These are phyloP conservation scores for Picochlorum sp. DNA, from an alignment of 139 green algal genomes.

Conservation along the genomic window DNA sequence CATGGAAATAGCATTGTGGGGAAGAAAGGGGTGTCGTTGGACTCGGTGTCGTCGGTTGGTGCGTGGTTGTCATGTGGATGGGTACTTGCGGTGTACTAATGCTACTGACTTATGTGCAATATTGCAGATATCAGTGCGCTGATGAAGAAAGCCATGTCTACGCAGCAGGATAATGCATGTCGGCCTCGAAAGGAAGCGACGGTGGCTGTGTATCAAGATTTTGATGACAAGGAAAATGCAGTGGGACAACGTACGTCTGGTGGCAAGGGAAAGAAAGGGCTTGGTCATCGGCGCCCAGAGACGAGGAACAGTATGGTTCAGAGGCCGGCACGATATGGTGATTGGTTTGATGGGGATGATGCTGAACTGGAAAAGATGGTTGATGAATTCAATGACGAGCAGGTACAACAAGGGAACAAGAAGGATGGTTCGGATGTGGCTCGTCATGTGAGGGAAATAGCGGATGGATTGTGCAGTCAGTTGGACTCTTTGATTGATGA, in stretches of 20 bases:
- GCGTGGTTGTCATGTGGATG: too few relatives aligned
- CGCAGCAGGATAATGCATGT: neutral
- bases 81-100: too few relatives aligned
- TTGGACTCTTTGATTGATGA: constrained; percentile 24
- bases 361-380: constrained; percentile 21
- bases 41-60: too few relatives aligned
- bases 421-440: neutral
- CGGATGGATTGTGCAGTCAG: constrained; percentile 15
- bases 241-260: too few relatives aligned
- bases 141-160: neutral
- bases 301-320: constrained; percentile 8
- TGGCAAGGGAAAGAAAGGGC: neutral
- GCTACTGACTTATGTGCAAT: too few relatives aligned
- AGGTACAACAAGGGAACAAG: neutral
- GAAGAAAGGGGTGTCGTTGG: too few relatives aligned
- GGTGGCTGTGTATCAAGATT: neutral
- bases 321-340: constrained; percentile 16
- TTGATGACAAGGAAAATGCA: neutral
- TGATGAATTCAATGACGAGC: constrained; percentile 7
- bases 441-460: constrained; percentile 17
- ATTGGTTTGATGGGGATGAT: constrained; percentile 26
- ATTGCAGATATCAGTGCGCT: neutral
- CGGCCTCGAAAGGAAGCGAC: constrained; percentile 11
- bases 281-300: neutral
- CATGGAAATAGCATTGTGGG: too few relatives aligned